phyloP scores from a whole-genome alignment of 176 grass and related monocot genomes.

The Eragrostis curvula region DNA sequence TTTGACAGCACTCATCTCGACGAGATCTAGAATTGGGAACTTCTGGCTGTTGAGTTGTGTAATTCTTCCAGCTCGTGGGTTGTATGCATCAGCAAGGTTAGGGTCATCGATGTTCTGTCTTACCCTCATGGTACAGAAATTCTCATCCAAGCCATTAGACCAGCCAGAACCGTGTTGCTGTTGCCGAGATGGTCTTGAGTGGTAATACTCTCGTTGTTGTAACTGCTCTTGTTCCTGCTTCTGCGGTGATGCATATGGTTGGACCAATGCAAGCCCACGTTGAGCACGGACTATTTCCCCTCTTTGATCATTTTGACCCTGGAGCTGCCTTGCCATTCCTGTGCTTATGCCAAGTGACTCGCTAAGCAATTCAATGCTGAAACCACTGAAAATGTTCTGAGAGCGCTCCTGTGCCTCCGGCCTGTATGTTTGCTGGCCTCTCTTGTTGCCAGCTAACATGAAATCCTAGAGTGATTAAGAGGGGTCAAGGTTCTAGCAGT shows the following conservation, averaged over 20 bases:
- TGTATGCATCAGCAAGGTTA: conserved; percentile 43
- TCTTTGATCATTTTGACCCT: conserved; percentile 34
- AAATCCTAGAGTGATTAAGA: conserved; percentile 39
- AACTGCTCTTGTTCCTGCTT: conserved; percentile 37
- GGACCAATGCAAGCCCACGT: background rate
- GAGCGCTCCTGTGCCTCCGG: background rate
- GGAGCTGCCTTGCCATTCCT: conserved; percentile 34
- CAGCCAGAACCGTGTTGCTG: background rate
- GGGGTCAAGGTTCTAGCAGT: too few relatives aligned
- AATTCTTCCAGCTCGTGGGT: conserved; percentile 44
- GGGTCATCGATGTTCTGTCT: conserved; percentile 44
- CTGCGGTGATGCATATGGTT: conserved; percentile 17
- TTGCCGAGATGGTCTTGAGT: conserved; percentile 1
- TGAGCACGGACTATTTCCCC: conserved; percentile 8
- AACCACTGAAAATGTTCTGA: conserved; percentile 10
- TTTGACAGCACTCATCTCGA: conserved; percentile 53
- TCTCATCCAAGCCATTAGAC: conserved; percentile 47
- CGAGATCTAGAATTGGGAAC: conserved; percentile 41
- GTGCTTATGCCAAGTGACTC: conserved; percentile 6
- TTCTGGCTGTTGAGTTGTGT: conserved; percentile 50
- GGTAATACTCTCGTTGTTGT: conserved; percentile 23
- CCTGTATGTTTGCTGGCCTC: conserved; percentile 22
- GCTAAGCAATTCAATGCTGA: background rate
- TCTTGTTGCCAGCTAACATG: conserved; percentile 47
- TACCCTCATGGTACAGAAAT: conserved; percentile 46